Evolutionary conservation across 2,329 filamentous ascomycete genomes (phyloP).

Genomic region (Fusarium zealandicum): DNA sequence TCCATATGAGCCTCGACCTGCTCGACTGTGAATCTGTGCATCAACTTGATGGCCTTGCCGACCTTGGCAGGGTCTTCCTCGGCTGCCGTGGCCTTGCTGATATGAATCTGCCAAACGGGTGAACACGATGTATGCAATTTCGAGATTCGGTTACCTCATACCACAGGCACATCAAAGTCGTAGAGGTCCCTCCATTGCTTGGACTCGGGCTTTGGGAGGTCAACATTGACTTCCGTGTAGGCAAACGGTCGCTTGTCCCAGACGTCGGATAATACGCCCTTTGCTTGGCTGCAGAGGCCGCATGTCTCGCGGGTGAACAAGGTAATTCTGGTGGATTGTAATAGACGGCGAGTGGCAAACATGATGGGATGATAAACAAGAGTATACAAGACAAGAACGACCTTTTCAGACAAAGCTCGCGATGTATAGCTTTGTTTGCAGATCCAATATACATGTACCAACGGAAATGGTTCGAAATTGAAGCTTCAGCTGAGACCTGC

Average conservation of each 20-base stretch:
- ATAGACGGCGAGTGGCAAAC: conserved; percentile 58
- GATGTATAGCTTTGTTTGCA: no score
- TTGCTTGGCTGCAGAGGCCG: conserved; percentile 73
- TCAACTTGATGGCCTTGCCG: conserved; percentile 71
- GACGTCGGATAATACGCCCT: conserved; percentile 71
- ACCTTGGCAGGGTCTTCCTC: conserved; percentile 62
- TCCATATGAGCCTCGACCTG: conserved; percentile 76
- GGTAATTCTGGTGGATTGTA: conserved; percentile 70
- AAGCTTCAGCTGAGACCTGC: conserved; percentile 14
- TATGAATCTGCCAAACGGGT: conserved; percentile 59
- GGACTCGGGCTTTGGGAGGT: conserved; percentile 69
- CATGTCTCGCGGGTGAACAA: conserved; percentile 78
- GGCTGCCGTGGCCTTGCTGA: conserved; percentile 63
- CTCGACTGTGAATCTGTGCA: conserved; percentile 76
- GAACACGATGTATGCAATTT: background rate
- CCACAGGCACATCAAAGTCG: conserved; percentile 83
- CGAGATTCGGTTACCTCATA: conserved; percentile 49
- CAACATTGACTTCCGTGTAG: conserved; percentile 75
- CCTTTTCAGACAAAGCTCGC: no score
- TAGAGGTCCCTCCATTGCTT: conserved; percentile 76
- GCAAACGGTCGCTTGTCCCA: conserved; percentile 72
- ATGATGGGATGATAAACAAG: conserved; percentile 45
- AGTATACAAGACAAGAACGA: no score
- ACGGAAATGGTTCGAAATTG: conserved; percentile 20
- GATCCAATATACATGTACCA: no score